Base-by-base conservation (phyloP, 106 monocot species). In the Apostasia ramifera region DNA sequence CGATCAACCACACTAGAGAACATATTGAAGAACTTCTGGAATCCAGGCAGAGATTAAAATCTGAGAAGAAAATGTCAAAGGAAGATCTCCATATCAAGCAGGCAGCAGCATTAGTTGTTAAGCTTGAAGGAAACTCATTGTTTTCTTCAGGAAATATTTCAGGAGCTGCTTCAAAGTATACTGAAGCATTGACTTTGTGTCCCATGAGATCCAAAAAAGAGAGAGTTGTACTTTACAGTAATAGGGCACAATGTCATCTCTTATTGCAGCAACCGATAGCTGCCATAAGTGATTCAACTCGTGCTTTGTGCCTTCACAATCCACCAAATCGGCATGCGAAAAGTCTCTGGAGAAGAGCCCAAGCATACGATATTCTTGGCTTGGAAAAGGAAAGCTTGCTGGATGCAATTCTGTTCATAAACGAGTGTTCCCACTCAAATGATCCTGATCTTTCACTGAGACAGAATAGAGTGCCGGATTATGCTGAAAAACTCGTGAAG, bases 161-260 rank as follows among this genome's bases (percentile, higher is more conserved):
- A 26, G 90, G 82, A 45, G 93, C 93, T 70, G 85, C 87, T 57
- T 66, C 79, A 11, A 97, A 92, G 45, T 97, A 97, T 64, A 79
- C 89, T 11, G 97, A 97, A 86, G 97, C 97, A 47, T 66, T 97
- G 50, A 74, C 79, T n/a, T 52, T 97, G n/a, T 97, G 89, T 66
- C 97, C 97, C 38, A 77, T 85, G 69, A 79, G 87, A 73, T 92
- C 87, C 39, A 97, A 85, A 62, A 92, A 90, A 67, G 97, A 97
- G 64, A 82, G 92, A 74, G 92, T 90, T 14, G 89, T 97, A 1
- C 67, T 97, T 49, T 90, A 87, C 63, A 97, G 97, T 43, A 97
- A 97, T 55, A 76, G 97, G 51, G 87, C 97, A 46, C 97, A 97
- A 66, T 97, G 97, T 46, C 73, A 92, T 87, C 89, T 97, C 76